Percentiles rank a stretch among this genome's conserved stretches.
Evolutionary conservation across 257 asterid species (phyloP).

Genomic region (Gentiana macrophylla): DNA sequence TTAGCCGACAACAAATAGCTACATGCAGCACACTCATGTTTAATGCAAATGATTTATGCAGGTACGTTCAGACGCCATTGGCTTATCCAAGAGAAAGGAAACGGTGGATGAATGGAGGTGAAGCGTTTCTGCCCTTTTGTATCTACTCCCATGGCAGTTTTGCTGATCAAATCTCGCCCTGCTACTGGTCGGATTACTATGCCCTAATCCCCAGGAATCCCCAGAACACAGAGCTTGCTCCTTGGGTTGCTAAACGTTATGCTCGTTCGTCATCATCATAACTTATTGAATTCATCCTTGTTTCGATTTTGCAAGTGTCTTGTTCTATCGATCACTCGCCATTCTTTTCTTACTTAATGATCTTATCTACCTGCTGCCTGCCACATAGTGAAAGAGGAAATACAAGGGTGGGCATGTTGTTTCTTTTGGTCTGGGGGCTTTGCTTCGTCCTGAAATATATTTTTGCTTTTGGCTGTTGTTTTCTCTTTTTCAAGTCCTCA

Average conservation of each 20-base stretch:
- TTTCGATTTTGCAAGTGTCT: too few species aligned
- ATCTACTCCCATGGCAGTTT: slow-evolving; percentile 35
- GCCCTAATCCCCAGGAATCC: slow-evolving; percentile 56
- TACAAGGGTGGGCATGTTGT: too few species aligned
- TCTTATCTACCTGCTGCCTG: too few species aligned
- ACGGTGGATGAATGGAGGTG: slow-evolving; percentile 86
- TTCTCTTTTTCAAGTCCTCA: too few species aligned
- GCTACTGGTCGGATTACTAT: slow-evolving; percentile 81
- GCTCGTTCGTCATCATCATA: slow-evolving; percentile 13
- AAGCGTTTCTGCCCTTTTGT: slow-evolving; percentile 74
- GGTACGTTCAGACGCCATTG: slow-evolving; percentile 79
- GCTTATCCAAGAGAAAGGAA: slow-evolving; percentile 78
- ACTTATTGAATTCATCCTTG: not conserved
- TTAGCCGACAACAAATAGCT: too few species aligned
- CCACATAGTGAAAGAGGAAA: too few species aligned
- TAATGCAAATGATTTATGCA: slow-evolving; percentile 14
- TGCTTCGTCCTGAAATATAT: too few species aligned
- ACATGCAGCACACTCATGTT: not conserved
- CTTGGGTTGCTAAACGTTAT: slow-evolving; percentile 78
- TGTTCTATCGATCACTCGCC: too few species aligned
- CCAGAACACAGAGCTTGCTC: slow-evolving; percentile 56
- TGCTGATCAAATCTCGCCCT: slow-evolving; percentile 40
- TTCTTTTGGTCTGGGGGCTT: too few species aligned
- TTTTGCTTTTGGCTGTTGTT: too few species aligned
- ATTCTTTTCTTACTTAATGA: too few species aligned